Base-by-base conservation (phyloP, 1,284 basidiomycete genomes). In the Apiotrichum veenhuisii region DNA sequence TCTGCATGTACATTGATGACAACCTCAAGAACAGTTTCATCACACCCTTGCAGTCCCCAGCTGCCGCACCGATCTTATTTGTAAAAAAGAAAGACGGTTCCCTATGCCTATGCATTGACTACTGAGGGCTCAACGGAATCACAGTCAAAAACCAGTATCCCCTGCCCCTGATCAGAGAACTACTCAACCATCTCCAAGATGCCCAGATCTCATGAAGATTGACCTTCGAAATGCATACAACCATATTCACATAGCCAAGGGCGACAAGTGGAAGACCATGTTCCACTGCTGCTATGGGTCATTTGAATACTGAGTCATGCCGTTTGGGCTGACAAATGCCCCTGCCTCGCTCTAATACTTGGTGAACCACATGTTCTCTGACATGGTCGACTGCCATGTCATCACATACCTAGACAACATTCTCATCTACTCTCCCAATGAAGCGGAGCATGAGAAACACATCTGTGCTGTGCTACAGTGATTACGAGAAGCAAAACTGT, bases 1-100 rank as follows among this genome's bases (percentile, higher is more conserved):
- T 80, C 1, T 53, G 53, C 14, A 70, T 74, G 20, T 80, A 75
- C 56, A 49, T 81, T 45, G 64, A 78, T 17, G 71, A 77, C 36
- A 75, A 79, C 48, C 70, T 81, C 0, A 72, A 26, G 1, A 71
- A 67, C 25, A 74, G 73, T 0, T 68, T 71, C 49, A 74, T 78
- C 26, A 40, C 54, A 9, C 58, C 54, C 2, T 77, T 70, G 0
- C 56, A 68, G 38, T 75, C 72, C 0, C 64, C 72, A 0, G 62
- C 65, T 26, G 71, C 27, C 5, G 63, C 80, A 0, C 79, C 79
- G 0, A 65, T 82, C 41, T 70, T 83, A 1, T 83, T 83, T 57
- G 73, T 80, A 33, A 72, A 73, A 48, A 82, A 82, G 64, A 82
- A 82, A 63, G 77, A 79, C 58, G 76, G 79, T 5, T 53, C 59